Evolutionary conservation across 1,284 basidiomycete species (phyloP).

Genomic region (Abortiporus biennis): DNA sequence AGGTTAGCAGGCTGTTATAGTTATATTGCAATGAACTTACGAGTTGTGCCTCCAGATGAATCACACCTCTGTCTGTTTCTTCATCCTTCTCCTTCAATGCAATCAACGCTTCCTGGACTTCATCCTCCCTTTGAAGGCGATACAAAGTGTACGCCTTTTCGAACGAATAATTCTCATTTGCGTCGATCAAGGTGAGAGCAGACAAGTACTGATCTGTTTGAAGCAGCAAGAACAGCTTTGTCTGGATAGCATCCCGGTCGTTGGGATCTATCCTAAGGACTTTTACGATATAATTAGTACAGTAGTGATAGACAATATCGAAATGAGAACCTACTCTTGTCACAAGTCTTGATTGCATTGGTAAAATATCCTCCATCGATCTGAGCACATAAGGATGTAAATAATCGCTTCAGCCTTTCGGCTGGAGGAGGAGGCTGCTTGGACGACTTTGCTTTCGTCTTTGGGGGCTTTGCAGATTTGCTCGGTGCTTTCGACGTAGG

Average conservation of each 20-base stretch:
- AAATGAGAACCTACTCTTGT: conserved; percentile 60
- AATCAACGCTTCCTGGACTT: conserved; percentile 52
- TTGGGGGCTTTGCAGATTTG: neutral
- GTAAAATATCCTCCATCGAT: conserved; percentile 77
- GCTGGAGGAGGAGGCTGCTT: conserved; percentile 49
- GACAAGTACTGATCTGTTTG: conserved; percentile 74
- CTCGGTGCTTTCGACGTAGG: neutral
- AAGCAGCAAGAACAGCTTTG: conserved; percentile 77
- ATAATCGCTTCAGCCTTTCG: conserved; percentile 66
- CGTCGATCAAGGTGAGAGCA: conserved; percentile 51
- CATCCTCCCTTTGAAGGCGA: conserved; percentile 66
- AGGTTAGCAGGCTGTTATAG: neutral
- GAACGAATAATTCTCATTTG: conserved; percentile 39
- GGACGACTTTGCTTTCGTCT: conserved; percentile 12
- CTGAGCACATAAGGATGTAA: conserved; percentile 76
- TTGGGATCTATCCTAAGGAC: conserved; percentile 66
- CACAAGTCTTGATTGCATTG: conserved; percentile 84
- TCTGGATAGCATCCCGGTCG: conserved; percentile 68
- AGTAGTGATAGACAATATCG: conserved; percentile 1
- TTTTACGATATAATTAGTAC: conserved; percentile 25
- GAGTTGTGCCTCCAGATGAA: conserved; percentile 82
- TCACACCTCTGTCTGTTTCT: conserved; percentile 53
- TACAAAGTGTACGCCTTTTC: conserved; percentile 81
- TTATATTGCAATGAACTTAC: conserved; percentile 38
- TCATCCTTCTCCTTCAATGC: conserved; percentile 39